Percentiles rank a stretch among this genome's conserved stretches.
These are phyloP conservation scores for Thelephora aurantiotincta DNA, from an alignment of 768 basidiomycete species.

Conservation along the genomic window DNA sequence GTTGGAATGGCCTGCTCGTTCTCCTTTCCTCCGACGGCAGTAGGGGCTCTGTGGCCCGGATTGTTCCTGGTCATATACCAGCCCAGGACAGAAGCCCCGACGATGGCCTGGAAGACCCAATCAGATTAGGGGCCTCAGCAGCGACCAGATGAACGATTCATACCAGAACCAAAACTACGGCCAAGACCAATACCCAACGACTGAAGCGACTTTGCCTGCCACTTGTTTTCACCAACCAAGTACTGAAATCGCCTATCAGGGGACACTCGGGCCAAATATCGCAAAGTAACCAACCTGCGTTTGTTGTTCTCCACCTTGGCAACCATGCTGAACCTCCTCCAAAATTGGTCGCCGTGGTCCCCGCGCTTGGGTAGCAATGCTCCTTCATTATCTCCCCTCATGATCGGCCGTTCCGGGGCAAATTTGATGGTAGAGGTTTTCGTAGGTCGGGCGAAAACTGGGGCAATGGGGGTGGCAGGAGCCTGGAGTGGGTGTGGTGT, in stretches of 20 bases:
- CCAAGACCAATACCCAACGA: constrained; percentile 59
- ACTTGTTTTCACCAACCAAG: constrained; percentile 58
- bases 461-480: constrained; percentile 66
- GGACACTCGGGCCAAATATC: background rate
- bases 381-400: constrained; percentile 57
- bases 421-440: constrained; percentile 32
- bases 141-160: constrained; percentile 11
- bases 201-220: constrained; percentile 35
- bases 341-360: constrained; percentile 72
- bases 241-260: constrained; percentile 18
- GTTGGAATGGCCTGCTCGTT: constrained; percentile 19
- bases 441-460: constrained; percentile 57
- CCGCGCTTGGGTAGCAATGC: constrained; percentile 53
- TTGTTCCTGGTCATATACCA: constrained; percentile 41
- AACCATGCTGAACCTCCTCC: constrained; percentile 77
- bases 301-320: constrained; percentile 51
- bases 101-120: constrained; percentile 24
- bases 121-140: background rate
- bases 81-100: constrained; percentile 43
- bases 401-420: constrained; percentile 34
- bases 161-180: constrained; percentile 42
- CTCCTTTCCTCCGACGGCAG: constrained; percentile 49
- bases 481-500: constrained; percentile 64
- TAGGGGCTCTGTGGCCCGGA: constrained; percentile 36
- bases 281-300: constrained; percentile 22